A percentile compares a stretch with the other conserved stretches of the same genome.
Evolutionary conservation across 139 green algal species (phyloP).

Genomic region (Medakamo hakoo): DNA sequence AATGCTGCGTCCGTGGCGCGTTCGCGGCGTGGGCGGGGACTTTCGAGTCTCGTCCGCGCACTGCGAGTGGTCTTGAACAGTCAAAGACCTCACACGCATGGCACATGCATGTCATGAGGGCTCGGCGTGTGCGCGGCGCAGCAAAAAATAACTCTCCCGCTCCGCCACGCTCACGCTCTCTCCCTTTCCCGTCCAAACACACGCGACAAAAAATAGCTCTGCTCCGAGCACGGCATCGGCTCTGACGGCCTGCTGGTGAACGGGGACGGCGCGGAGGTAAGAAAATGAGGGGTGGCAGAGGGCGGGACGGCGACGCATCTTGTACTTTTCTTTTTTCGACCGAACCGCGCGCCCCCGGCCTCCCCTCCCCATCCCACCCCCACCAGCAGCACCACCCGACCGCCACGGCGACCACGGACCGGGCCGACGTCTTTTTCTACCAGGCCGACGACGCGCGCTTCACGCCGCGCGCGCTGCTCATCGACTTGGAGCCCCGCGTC

Average conservation of each 20-base stretch:
- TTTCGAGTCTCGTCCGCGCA: too few relatives aligned
- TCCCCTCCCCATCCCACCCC: background rate
- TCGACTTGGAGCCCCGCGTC: constrained; percentile 82
- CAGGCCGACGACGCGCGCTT: constrained; percentile 98
- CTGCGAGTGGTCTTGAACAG: too few relatives aligned
- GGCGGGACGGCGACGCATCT: background rate
- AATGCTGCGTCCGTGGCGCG: background rate
- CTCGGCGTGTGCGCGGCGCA: background rate
- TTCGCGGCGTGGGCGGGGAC: background rate
- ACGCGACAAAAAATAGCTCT: constrained; percentile 73
- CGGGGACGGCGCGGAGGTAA: constrained; percentile 57
- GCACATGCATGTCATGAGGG: too few relatives aligned
- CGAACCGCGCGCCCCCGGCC: too few relatives aligned
- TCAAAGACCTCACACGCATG: too few relatives aligned
- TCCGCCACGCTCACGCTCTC: background rate
- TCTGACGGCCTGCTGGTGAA: constrained; percentile 90
- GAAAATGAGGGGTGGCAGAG: background rate
- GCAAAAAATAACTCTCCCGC: background rate
- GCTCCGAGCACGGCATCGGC: constrained; percentile 89
- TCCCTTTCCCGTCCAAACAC: background rate
- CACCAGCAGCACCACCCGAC: background rate
- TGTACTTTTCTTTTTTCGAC: background rate
- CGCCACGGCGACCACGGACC: constrained; percentile 34
- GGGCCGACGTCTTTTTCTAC: constrained; percentile 99
- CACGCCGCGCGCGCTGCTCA: constrained; percentile 81